Base-by-base conservation (phyloP, 208 protist genomes). In the Crithidia mellificae region DNA sequence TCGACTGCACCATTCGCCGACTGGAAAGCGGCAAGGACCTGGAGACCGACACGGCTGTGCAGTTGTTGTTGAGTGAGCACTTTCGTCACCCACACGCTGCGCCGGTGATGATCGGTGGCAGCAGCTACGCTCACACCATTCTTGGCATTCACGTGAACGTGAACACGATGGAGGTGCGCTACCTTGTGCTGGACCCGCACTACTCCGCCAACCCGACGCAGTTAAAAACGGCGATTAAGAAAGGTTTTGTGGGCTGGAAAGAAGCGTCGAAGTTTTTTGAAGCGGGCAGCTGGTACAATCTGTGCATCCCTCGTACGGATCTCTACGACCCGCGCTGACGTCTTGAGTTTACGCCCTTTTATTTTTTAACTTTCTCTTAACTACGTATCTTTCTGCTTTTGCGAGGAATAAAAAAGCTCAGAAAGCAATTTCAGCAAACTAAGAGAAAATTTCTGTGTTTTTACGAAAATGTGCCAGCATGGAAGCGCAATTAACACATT, bases 41-140 rank as follows among this genome's bases (percentile, higher is more conserved):
- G 12, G 79, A 92, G 14, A 84, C 44, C 17, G 87, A 98, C 64
- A 63, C 84, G 6, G 69, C 65, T 6, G 75, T 96, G 52, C 84
- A 93, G 56, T 36, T 76, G 27, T 53, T 84, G 22, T 62, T 98
- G 41, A 65, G 80, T 6, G 68, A 82, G 58, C 97, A 98, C 74
- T 98, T 98, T 62, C 67, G 67, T 19, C 36, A 84, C 25, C 81
- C 71, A 1, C 59, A 86, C 43, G 91, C 94, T 1, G 84, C 78
- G 8, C 97, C 97, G 3, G 83, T 98, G 15, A 98, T 98, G 97
- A 98, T 98, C 74, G 97, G 97, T 24, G 95, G 95, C 43, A 96
- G 95, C 63, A 95, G 90, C 51, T 92, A 98, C 62, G 97, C 97
- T 2, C 96, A 98, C 68, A 98, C 97, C 19, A 86, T 98, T 27